These are phyloP conservation scores for Yarrowia deformans DNA, from an alignment of 805 yeast species.

Conservation along the genomic window DNA sequence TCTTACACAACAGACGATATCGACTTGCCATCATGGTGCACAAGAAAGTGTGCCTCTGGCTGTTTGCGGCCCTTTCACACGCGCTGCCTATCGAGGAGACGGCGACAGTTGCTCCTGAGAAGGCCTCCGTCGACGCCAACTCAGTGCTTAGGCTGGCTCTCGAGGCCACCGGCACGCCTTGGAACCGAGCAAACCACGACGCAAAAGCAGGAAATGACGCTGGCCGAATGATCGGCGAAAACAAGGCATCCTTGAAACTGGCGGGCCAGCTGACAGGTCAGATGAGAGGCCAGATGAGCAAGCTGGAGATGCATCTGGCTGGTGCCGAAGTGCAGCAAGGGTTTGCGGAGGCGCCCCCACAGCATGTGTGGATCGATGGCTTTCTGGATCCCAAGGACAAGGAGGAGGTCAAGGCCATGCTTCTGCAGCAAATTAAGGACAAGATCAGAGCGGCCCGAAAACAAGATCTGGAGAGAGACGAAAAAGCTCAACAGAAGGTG, in stretches of 20 bases:
- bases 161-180: slow-evolving; percentile 4
- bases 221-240: slow-evolving; percentile 14
- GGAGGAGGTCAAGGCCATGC: slow-evolving; percentile 7
- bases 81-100: slow-evolving; percentile 15
- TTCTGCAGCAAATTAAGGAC: not conserved
- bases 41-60: slow-evolving; percentile 2
- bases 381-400: slow-evolving; percentile 29
- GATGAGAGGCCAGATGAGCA: slow-evolving; percentile 18
- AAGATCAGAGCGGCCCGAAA: not conserved
- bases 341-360: slow-evolving; percentile 1
- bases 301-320: slow-evolving; percentile 30
- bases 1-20: not conserved
- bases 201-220: slow-evolving; percentile 5
- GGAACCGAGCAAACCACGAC: slow-evolving; percentile 4
- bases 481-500: not conserved
- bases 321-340: slow-evolving; percentile 20
- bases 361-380: slow-evolving; percentile 26
- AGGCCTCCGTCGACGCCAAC: not conserved
- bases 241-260: slow-evolving; percentile 13
- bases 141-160: slow-evolving; percentile 23
- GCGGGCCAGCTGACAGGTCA: slow-evolving; percentile 12
- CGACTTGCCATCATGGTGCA: slow-evolving; percentile 3
- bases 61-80: slow-evolving; percentile 7
- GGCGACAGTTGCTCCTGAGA: not conserved
- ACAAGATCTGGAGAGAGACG: slow-evolving; percentile 1